Percentiles rank a stretch among this genome's conserved stretches.
Evolutionary conservation across 2,329 filamentous ascomycete species (phyloP).

Genomic region (Ceratocystis destructans): DNA sequence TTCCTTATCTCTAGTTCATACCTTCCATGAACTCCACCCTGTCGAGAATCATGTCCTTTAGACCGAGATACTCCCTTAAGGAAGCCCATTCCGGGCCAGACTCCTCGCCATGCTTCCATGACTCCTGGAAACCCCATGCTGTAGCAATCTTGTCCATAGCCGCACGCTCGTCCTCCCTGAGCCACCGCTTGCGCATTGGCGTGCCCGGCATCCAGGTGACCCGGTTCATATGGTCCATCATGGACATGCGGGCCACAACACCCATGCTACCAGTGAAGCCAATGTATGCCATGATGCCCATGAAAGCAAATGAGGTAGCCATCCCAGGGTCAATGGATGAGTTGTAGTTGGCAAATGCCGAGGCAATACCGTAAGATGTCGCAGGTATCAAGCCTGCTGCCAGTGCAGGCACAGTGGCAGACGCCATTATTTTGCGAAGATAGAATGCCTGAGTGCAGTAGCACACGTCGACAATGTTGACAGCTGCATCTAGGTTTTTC

Average conservation of each 20-base stretch:
- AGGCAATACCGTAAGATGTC: slow-evolving; percentile 56
- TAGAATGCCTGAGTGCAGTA: slow-evolving; percentile 54
- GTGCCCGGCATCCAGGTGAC: slow-evolving; percentile 82
- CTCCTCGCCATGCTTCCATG: slow-evolving; percentile 71
- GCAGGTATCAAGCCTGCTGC: slow-evolving; percentile 47
- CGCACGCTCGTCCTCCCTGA: slow-evolving; percentile 78
- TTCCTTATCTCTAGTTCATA: slow-evolving; percentile 42
- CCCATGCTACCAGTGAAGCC: slow-evolving; percentile 70
- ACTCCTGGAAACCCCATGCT: slow-evolving; percentile 83
- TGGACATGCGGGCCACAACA: slow-evolving; percentile 67
- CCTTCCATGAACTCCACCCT: slow-evolving; percentile 82
- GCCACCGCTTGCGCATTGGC: slow-evolving; percentile 66
- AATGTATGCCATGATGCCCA: slow-evolving; percentile 71
- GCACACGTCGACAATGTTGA: slow-evolving; percentile 59
- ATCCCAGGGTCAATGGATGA: slow-evolving; percentile 60
- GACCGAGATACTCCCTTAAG: slow-evolving; percentile 67
- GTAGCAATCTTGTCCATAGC: slow-evolving; percentile 75
- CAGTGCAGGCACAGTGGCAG: slow-evolving; percentile 45
- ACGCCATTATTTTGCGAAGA: slow-evolving; percentile 52
- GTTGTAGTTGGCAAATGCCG: slow-evolving; percentile 47
- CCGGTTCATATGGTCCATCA: slow-evolving; percentile 89
- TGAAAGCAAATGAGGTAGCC: slow-evolving; percentile 66
- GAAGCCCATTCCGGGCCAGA: slow-evolving; percentile 81
- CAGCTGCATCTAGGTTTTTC: slow-evolving; percentile 62
- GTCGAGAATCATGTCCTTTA: slow-evolving; percentile 82